Evolutionary conservation across 768 basidiomycete genomes (phyloP), one percentile per base, ranked within the genome.

Genomic region (Mrakia blollopis): DNA sequence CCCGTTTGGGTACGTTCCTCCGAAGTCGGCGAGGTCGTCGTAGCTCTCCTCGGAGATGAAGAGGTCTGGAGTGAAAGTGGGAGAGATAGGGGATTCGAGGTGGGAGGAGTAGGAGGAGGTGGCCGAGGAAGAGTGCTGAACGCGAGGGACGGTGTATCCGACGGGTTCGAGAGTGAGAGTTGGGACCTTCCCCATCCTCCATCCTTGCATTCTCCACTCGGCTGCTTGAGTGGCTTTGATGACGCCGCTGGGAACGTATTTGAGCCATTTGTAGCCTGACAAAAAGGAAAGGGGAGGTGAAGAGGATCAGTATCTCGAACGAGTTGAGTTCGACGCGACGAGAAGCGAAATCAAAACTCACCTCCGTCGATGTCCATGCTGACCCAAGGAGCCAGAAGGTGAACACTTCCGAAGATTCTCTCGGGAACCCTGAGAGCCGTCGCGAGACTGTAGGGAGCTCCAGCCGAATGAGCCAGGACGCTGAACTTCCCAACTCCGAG

Each of bases 171-270:
- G 35, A 21, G 39, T 30, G 47, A 68, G 69, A 5, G 71, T 41
- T 7, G 94, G 95, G 25, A 93, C 92, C 81, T 98, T 98, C 79
- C 96, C 97, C 41, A 99, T 88, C 90, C 93, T 92, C 92, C 95
- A 98, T 0, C 92, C 92, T 81, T 97, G 94, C 63, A 98, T 86
- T 83, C 91, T 93, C 94, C 94, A 98, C 82, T 99, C 96, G 0
- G 96, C 96, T 6, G 94, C 92, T 83, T 96, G 94, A 0, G 94
- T 96, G 0, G 94, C 94, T 85, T 92, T 94, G 79, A 99, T 86
- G 54, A 99, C 89, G 39, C 92, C 90, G 78, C 92, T 92, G 0
- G 96, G 96, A 9, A 99, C 92, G 82, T 94, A 98, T 84, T 94
- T 96, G 72, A 99, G 87, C 94, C 94, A 98, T 81, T 91, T 94